phyloP scores from a whole-genome alignment of 768 basidiomycete genomes.

The Mycena polygramma region DNA sequence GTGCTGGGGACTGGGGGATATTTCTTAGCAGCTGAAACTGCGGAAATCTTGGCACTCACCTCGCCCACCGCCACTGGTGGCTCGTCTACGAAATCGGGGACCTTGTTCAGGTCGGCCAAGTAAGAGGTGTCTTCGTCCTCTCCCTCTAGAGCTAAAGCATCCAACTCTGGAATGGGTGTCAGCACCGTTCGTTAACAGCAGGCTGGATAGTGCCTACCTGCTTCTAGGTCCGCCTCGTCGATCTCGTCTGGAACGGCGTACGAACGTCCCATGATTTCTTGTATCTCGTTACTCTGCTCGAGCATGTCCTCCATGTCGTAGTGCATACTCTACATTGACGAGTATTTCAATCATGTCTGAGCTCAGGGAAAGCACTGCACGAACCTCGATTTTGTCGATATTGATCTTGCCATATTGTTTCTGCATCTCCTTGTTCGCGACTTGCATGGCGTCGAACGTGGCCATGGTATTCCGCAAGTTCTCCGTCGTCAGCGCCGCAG shows the following conservation, averaged over 20 bases:
- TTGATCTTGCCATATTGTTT: conserved; percentile 98
- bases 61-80: conserved; percentile 79
- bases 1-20: conserved; percentile 55
- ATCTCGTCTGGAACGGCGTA: conserved; percentile 98
- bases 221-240: conserved; percentile 97
- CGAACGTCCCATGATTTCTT: conserved; percentile 92
- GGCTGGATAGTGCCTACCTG: conserved; percentile 66
- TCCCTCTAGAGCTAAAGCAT: conserved; percentile 91
- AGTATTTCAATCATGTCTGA: not conserved
- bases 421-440: conserved; percentile 95
- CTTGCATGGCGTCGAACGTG: conserved; percentile 95
- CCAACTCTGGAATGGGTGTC: conserved; percentile 79
- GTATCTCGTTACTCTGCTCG: conserved; percentile 98
- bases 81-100: conserved; percentile 94
- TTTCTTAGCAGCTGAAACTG: not conserved
- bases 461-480: conserved; percentile 99
- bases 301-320: conserved; percentile 98
- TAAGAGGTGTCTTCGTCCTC: conserved; percentile 95
- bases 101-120: conserved; percentile 86
- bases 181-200: not conserved
- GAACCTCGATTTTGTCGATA: conserved; percentile 97
- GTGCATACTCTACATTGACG: conserved; percentile 80
- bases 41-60: conserved; percentile 52
- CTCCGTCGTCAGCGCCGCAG: conserved; percentile 94
- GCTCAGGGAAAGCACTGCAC: conserved; percentile 31